phyloP scores from a whole-genome alignment of 768 basidiomycete species.

The Collybia sordida region DNA sequence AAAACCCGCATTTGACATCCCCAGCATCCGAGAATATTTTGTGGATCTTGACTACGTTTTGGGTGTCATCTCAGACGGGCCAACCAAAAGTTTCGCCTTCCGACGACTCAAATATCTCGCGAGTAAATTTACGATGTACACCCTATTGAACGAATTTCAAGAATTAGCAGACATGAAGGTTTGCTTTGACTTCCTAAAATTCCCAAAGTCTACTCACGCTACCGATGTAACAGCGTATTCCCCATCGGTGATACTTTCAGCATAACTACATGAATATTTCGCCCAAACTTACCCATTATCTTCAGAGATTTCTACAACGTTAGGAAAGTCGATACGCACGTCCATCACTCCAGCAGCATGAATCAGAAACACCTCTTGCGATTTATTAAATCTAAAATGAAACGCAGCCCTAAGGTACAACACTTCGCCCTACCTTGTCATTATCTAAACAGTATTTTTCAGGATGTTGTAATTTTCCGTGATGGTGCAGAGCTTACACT shows the following conservation, averaged over 20 bases:
- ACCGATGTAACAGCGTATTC: constrained; percentile 52
- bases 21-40: constrained; percentile 92
- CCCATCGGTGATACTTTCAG: constrained; percentile 67
- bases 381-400: constrained; percentile 99
- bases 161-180: constrained; percentile 98
- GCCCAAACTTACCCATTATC: neutral
- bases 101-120: constrained; percentile 87
- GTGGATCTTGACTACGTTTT: constrained; percentile 92
- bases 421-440: neutral
- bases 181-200: constrained; percentile 13
- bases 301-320: constrained; percentile 97
- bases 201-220: constrained; percentile 1
- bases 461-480: constrained; percentile 96
- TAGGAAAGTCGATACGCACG: constrained; percentile 98
- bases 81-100: constrained; percentile 94
- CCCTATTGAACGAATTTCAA: constrained; percentile 87
- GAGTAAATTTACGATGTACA: constrained; percentile 94
- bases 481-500: constrained; percentile 89
- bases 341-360: constrained; percentile 98
- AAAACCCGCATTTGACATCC: constrained; percentile 74
- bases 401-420: constrained; percentile 73
- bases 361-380: constrained; percentile 98
- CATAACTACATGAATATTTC: neutral
- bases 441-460: constrained; percentile 1
- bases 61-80: constrained; percentile 90